phyloP scores from a whole-genome alignment of 202 grass and related monocot genomes.

The Bolboschoenoplectus hybrid region DNA sequence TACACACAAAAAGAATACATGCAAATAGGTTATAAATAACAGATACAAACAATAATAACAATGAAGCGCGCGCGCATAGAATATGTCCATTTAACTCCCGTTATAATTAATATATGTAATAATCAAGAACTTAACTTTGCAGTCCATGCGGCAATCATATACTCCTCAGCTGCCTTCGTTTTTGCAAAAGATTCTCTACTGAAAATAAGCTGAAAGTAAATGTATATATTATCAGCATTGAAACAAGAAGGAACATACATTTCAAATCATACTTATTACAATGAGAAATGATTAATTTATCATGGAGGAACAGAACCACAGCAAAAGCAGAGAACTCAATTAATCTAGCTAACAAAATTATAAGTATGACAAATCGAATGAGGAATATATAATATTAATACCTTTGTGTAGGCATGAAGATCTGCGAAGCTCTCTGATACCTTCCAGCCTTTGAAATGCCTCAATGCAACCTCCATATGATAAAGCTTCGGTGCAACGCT shows the following conservation, averaged over 20 bases:
- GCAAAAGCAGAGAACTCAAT: not conserved
- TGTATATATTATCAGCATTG: constrained; percentile 17
- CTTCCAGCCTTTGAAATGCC: constrained; percentile 92
- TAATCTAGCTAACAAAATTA: not conserved
- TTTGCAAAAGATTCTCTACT: constrained; percentile 70
- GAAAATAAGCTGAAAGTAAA: constrained; percentile 61
- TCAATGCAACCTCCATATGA: constrained; percentile 68
- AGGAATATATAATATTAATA: constrained; percentile 14
- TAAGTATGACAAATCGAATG: not conserved
- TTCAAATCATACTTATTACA: not conserved
- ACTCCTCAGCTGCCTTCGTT: constrained; percentile 71
- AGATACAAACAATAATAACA: not conserved
- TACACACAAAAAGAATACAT: not conserved
- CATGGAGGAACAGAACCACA: not conserved
- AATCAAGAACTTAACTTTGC: constrained; percentile 58
- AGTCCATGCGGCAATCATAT: constrained; percentile 73
- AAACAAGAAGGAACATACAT: not conserved
- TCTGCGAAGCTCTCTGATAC: constrained; percentile 64
- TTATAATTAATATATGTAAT: not conserved
- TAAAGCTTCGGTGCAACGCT: constrained; percentile 79
- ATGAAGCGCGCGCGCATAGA: not conserved
- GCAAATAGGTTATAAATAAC: not conserved
- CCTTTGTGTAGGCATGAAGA: constrained; percentile 69
- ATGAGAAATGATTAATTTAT: not conserved
- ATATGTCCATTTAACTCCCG: not conserved